These are phyloP conservation scores for Ricinus communis DNA, from an alignment of 345 rosid genomes.

Conservation along the genomic window DNA sequence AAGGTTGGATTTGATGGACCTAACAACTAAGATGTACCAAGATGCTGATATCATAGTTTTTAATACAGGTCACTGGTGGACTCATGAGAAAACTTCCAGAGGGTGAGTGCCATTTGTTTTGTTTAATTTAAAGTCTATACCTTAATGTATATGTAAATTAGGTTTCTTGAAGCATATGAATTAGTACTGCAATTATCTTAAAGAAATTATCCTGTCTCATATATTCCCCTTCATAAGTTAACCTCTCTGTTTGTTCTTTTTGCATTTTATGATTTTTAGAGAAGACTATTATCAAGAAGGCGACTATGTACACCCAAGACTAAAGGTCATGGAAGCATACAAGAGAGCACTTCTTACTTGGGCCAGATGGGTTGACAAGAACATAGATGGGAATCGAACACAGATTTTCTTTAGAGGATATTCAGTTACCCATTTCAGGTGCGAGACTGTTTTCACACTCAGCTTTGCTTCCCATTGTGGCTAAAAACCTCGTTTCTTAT, in stretches of 20 bases:
- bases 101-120: constrained; percentile 46
- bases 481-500: not conserved
- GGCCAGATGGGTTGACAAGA: constrained; percentile 83
- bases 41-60: constrained; percentile 80
- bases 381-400: constrained; percentile 49
- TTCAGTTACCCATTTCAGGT: constrained; percentile 89
- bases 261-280: constrained; percentile 29
- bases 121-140: not conserved
- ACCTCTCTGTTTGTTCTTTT: not conserved
- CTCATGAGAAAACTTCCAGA: constrained; percentile 88
- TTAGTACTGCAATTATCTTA: not conserved
- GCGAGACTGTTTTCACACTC: not conserved
- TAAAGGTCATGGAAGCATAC: constrained; percentile 77
- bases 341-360: constrained; percentile 76
- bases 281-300: constrained; percentile 94
- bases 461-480: not conserved
- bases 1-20: constrained; percentile 84
- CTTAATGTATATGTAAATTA: not conserved
- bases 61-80: constrained; percentile 99
- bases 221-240: not conserved
- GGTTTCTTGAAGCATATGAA: not conserved
- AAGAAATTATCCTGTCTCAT: not conserved
- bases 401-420: constrained; percentile 76
- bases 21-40: constrained; percentile 58
- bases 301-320: constrained; percentile 60